Conservation (phyloP, 129 eudicot genomes). For the Heracleum sosnowskyi region DNA sequence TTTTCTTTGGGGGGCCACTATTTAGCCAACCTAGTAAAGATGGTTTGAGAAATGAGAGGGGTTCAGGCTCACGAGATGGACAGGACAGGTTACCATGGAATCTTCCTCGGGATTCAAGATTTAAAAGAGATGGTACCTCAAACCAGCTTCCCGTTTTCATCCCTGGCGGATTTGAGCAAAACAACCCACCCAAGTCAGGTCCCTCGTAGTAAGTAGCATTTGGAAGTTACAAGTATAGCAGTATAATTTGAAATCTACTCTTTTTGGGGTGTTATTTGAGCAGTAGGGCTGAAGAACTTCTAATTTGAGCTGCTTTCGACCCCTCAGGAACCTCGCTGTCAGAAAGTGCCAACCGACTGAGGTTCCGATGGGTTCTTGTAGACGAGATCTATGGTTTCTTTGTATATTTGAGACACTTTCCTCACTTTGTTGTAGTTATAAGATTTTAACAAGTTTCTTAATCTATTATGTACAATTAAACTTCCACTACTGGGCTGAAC, state of each 20-base stretch:
- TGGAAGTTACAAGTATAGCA: neutral
- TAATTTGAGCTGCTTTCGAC: conserved; percentile 6
- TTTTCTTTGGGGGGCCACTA: conserved; percentile 93
- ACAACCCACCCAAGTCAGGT: conserved; percentile 28
- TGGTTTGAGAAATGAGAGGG: conserved; percentile 27
- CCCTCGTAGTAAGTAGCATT: conserved; percentile 14
- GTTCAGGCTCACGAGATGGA: conserved; percentile 30
- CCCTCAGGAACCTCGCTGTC: neutral
- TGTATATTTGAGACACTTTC: conserved; percentile 1
- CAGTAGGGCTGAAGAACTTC: neutral
- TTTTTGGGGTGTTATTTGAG: neutral
- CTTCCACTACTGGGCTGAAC: neutral
- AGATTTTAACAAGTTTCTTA: neutral
- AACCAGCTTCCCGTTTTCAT: conserved; percentile 62
- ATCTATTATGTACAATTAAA: neutral
- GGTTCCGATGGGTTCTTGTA: conserved; percentile 2
- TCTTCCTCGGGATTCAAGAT: conserved; percentile 40
- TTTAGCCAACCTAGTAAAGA: conserved; percentile 35
- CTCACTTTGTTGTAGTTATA: neutral
- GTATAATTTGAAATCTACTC: neutral
- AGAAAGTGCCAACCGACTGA: neutral
- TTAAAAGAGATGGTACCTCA: conserved; percentile 40
- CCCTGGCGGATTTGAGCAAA: conserved; percentile 37
- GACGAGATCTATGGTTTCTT: neutral
- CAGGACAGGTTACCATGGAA: conserved; percentile 21